Base-by-base conservation (phyloP, 768 basidiomycete species). In the Suillus brevipes region DNA sequence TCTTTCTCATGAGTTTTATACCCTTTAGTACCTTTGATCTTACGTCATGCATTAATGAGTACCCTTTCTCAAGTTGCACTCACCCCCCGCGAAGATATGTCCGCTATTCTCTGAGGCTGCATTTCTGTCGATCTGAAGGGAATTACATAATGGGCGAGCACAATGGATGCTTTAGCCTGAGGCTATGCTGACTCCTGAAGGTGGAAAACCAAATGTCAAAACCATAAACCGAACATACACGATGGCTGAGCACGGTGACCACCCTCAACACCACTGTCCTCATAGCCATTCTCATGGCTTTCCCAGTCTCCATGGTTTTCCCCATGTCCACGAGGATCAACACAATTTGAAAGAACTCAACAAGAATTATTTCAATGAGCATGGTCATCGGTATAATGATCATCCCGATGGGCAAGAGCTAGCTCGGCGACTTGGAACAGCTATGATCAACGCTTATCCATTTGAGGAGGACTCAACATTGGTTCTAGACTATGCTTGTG, bases 401-500 rank as follows among this genome's bases (percentile, higher is more conserved):
- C 67, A 47, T 8, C 75, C 67, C 7, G 62, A 68, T 14, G 71
- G 65, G 12, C 60, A 67, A 5, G 60, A 70, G 63, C 60, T 68
- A 13, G 73, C 78, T 0, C 65, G 68, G 42, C 65, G 65, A 20
- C 63, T 75, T 20, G 74, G 71, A 0, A 61, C 58, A 18, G 74
- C 72, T 2, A 78, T 83, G 64, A 52, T 66, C n/a, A 58, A 72
- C 43, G 69, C 68, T 3, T 85, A 83, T 66, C 66, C 77, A 0
- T 88, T 92, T 68, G 78, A 87, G 61, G 83, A 84, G 52, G 81
- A 85, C 36, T 70, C 68, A 7, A 91, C 90, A 6, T 78, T 75
- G 7, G 79, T 89, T 20, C 79, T 93, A 82, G 91, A 92, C 68
- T 92, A 84, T 70, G 91, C 91, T 6, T 92, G 91, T 72, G 90